Evolutionary conservation across 371 early-diverging fungal species (phyloP), one percentile per base, ranked within the genome.

Genomic region (Mucor piriformis): DNA sequence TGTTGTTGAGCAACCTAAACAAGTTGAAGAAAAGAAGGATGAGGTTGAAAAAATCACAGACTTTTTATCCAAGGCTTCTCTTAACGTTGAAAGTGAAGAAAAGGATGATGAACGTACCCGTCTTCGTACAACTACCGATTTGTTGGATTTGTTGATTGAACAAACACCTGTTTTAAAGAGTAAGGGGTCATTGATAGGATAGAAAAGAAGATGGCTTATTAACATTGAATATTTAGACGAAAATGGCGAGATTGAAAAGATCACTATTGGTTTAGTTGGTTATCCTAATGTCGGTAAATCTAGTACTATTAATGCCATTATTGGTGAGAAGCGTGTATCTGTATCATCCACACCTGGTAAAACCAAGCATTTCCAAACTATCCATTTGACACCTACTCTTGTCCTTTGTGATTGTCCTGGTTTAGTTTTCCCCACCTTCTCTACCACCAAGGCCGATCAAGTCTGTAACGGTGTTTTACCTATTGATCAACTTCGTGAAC

Each of bases 241-340:
- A 35, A 55, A 63, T 46, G 64, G 48, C 35, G 66, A 71, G 58
- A 77, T 80, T 12, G 70, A 72, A 34, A 85, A 77, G 77, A 75
- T 89, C 54, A 92, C 86, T 11, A 92, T 99, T 74, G 99, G 99
- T 66, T 85, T 99, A 55, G 95, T 99, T 35, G 99, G 99, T 23
- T 99, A 99, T 76, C 99, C 99, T 48, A 99, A 99, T 77, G 99
- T 99, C 38, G 99, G 99, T 70, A 99, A 99, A 82, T 95, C 96
- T n/a, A 97, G 97, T 50, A 99, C 99, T 6, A 95, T 99, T 72
- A 99, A 99, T 83, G 93, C 98, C 1, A 81, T 99, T 48, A 86
- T 97, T 53, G 96, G 98, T 16, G 86, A 92, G 50, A 99, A 98
- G 70, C 87, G 90, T 50, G 99, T 99, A 12, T 91, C 95, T 21